These are phyloP conservation scores for Suillus americanus DNA, from an alignment of 768 basidiomycete genomes.

Conservation along the genomic window DNA sequence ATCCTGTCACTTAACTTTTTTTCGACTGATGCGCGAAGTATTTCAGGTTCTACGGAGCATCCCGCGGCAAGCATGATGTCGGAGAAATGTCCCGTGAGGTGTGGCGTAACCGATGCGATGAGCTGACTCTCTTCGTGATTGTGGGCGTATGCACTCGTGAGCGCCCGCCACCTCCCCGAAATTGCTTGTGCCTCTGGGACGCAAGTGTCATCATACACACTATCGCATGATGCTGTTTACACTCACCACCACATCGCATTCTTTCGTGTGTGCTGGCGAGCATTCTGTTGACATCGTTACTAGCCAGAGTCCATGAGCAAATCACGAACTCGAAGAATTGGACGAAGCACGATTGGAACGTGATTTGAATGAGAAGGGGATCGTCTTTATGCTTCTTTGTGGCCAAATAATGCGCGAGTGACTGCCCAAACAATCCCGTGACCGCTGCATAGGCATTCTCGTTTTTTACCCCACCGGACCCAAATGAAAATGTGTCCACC, in stretches of 20 bases:
- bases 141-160: conserved; percentile 35
- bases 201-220: background rate
- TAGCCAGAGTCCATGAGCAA: conserved; percentile 26
- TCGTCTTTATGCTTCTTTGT: conserved; percentile 32
- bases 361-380: conserved; percentile 36
- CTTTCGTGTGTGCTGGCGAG: conserved; percentile 32
- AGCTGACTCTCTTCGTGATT: conserved; percentile 2
- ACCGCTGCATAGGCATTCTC: conserved; percentile 21
- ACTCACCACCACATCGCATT: conserved; percentile 38
- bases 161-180: conserved; percentile 45
- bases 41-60: conserved; percentile 7
- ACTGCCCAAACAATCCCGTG: conserved; percentile 17
- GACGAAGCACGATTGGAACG: conserved; percentile 31
- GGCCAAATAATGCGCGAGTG: conserved; percentile 25
- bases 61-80: conserved; percentile 7
- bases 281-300: conserved; percentile 18
- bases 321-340: conserved; percentile 27
- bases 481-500: conserved; percentile 40
- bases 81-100: background rate
- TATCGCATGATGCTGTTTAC: background rate
- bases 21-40: conserved; percentile 37
- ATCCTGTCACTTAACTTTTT: conserved; percentile 39
- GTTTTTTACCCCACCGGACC: conserved; percentile 14
- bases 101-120: background rate
- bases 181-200: conserved; percentile 43